Base-by-base conservation (phyloP, 371 early-diverging fungal genomes). In the Mucor lusitanicus region DNA sequence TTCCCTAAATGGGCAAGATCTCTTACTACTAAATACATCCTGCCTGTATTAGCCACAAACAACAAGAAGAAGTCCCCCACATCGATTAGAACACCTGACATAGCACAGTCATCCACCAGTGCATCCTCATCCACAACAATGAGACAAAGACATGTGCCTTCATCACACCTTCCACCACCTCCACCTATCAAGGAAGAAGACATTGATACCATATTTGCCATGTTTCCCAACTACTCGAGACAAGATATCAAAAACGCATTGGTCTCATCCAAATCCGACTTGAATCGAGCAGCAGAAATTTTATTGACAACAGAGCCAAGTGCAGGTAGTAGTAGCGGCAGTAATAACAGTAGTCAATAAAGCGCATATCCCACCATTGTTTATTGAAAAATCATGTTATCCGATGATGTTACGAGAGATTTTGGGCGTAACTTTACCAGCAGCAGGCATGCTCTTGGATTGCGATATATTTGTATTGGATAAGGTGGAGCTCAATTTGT, bases 251-350 rank as follows among this genome's bases (percentile, higher is more conserved):
- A 79, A 30, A 72, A 63, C 15, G 87, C 87, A n/a, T 69, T 85
- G 55, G 68, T 67, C 13, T 67, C 64, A 19, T 73, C 87, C 13
- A 77, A 81, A 35, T 81, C 82, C 25, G 79, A 87, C 37, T 67
- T 83, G 35, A 82, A 84, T 40, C 78, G 77, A 13, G 85, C 87
- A 12, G 83, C 82, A 13, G 79, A 79, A 56, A 66, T 76, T n/a
- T 35, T 79, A 28, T 59, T 76, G 17, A 53, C 37, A 12, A 59
- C 62, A 56, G 53, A 55, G 42, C 61, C 64, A 37, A 61, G 61
- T 40, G 65, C 55, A 19, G 56, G 65, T 44, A 46, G 65, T 44
- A 46, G 58, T 35, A 64, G 65, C 46, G n/a, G 55, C 9, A 32
- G 23, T 23, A 37, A 7, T 6, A 39, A 17, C 37, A 25, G 50